Base-by-base conservation (phyloP, 2,329 filamentous ascomycete species). In the Biscogniauxia sp. region DNA sequence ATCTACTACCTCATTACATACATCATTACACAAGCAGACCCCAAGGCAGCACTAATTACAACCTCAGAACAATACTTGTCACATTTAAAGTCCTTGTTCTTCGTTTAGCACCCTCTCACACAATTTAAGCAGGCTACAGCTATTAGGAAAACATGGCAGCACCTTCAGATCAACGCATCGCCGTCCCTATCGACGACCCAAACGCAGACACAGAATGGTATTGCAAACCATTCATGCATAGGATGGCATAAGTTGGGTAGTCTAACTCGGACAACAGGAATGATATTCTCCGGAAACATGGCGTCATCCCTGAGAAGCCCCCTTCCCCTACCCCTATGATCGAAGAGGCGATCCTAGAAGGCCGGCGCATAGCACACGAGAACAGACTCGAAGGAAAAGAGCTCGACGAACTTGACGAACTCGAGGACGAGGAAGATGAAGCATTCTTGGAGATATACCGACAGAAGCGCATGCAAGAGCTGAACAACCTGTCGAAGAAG, bases 181-280 rank as follows among this genome's bases (percentile, higher is more conserved):
- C 82, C 71, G 95, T 99, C 62, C 93, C 93, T 52, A 90, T 99
- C 68, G 92, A 96, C 74, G 89, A 98, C 74, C 94, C 94, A 32
- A 96, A 98, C 73, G 95, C 93, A 64, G 95, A 99, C 75, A 99
- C 95, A 65, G 95, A 99, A 88, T 99, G 95, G 95, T 93, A 80
- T 61, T 32, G 3, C 28, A 9, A 32, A 32, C 28, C 28, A 25
- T 37, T 20, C 20, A 32, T 23, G 5, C 5, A 9, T 9, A 56
- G 19, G 2, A 3, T 37, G 19, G 11, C n/a, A 1, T n/a, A 45
- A 52, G 53, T 20, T n/a, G 13, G 37, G 15, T 28, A 20, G 19
- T 45, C 58, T 63, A 55, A 63, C 23, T 50, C 66, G 26, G 60
- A 64, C 54, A 28, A 61, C 68, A 97, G 93, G 93, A 99, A 99